phyloP scores from a whole-genome alignment of 257 asterid species.

The Parsonsia alboflavescens region DNA sequence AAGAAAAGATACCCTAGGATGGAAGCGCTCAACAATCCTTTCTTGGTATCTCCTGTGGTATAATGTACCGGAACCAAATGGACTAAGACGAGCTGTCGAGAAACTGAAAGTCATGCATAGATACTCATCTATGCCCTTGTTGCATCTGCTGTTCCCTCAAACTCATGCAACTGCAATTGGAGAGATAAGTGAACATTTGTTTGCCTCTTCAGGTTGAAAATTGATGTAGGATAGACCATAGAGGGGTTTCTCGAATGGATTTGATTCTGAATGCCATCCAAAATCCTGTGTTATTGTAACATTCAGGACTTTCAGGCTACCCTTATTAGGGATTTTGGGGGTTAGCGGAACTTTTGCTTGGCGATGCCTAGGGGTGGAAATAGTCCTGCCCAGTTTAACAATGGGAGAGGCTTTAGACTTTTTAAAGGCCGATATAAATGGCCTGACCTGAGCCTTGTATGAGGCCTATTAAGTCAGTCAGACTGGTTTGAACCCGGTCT shows the following conservation, averaged over 20 bases:
- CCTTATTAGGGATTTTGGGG: too few species aligned
- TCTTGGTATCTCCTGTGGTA: conserved; percentile 92
- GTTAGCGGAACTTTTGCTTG: neutral
- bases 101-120: conserved; percentile 34
- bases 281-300: neutral
- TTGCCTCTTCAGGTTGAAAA: conserved; percentile 18
- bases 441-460: too few species aligned
- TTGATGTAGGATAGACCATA: neutral
- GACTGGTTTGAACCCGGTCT: too few species aligned
- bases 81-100: conserved; percentile 43
- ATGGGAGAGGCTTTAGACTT: too few species aligned
- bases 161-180: conserved; percentile 59
- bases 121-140: conserved; percentile 49
- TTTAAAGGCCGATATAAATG: too few species aligned
- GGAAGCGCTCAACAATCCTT: conserved; percentile 38
- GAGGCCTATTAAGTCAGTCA: too few species aligned
- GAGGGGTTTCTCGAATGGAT: neutral
- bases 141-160: conserved; percentile 67
- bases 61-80: conserved; percentile 50
- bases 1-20: conserved; percentile 21
- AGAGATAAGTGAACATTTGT: conserved; percentile 33
- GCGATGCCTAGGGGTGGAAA: neutral
- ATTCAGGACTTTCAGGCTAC: neutral
- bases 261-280: neutral
- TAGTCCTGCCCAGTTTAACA: too few species aligned